Base-by-base conservation (phyloP, 2,329 filamentous ascomycete genomes). In the Plenodomus tracheiphilus region DNA sequence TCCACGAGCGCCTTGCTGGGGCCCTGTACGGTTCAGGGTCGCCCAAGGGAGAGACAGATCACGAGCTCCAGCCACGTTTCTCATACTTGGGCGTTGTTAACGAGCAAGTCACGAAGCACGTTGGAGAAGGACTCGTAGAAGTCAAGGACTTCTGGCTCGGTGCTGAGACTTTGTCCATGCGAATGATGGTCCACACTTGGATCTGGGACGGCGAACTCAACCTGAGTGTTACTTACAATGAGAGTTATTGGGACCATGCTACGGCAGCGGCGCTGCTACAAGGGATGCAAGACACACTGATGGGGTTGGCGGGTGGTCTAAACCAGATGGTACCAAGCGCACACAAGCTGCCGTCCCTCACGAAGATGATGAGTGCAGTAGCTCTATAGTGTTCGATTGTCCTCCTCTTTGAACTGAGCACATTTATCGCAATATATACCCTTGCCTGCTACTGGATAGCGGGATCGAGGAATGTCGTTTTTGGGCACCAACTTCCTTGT, bases 141-240 rank as follows among this genome's bases (percentile, higher is more conserved):
- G 57, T 64, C 9, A 54, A 46, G 9, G 58, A 61, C 28, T 64
- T 64, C 16, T 64, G 61, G 61, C 37, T 64, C 15, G 61, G 61
- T 7, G 56, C 50, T 1, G 61, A 64, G 41, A 61, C 54, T 4
- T 44, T 64, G 36, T 59, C 57, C n/a, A 56, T 54, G 53, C 46
- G 59, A 15, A 62, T 53, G 50, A 62, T 64, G 57, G 61, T 64
- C 28, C 61, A 64, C 39, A 51, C 52, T 1, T 64, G 61, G 61
- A 49, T 62, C 11, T 62, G 51, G 47, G 50, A 64, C 16, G 53
- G 45, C 18, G 42, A 59, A 39, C 51, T 62, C 8, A 47, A 56
- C 16, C 59, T 58, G 15, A 62, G 59, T 25, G 51, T 55, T 30
- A 61, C 55, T 17, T 64, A 51, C 22, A 64, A 64, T 28, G 57